Percentiles rank a stretch among this genome's conserved stretches.
Conservation (phyloP, 768 basidiomycete genomes). For the Suillus ampliporus region DNA sequence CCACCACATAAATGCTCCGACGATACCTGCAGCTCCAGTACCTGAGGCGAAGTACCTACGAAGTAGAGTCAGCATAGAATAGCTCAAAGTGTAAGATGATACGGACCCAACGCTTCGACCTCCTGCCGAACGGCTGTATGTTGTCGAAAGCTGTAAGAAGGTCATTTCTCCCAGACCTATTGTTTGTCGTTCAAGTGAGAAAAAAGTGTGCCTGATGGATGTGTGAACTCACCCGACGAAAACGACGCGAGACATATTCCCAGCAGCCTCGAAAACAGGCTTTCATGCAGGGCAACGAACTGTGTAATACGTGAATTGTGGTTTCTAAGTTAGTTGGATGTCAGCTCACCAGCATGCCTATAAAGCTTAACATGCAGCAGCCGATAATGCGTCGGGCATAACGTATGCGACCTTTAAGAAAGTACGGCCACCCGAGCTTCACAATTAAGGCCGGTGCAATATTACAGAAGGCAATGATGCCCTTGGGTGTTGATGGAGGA, state of each 20-base stretch:
- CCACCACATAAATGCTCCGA: constrained; percentile 96
- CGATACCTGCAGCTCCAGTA: constrained; percentile 92
- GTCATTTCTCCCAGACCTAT: constrained; percentile 92
- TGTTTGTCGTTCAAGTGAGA: constrained; percentile 13
- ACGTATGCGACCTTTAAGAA: constrained; percentile 84
- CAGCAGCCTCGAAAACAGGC: constrained; percentile 69
- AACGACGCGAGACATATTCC: constrained; percentile 87
- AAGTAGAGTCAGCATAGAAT: background rate
- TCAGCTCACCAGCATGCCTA: constrained; percentile 84
- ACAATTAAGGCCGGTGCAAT: constrained; percentile 87
- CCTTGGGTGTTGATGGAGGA: constrained; percentile 90
- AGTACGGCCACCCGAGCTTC: constrained; percentile 92
- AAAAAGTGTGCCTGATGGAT: background rate
- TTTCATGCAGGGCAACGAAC: constrained; percentile 79
- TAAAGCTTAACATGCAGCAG: constrained; percentile 75
- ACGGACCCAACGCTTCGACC: constrained; percentile 83
- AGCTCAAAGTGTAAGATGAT: background rate
- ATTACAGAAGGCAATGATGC: constrained; percentile 94
- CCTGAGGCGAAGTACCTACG: constrained; percentile 89
- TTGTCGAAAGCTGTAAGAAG: constrained; percentile 91
- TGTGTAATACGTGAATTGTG: constrained; percentile 33
- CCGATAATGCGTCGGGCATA: constrained; percentile 77
- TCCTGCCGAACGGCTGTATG: constrained; percentile 72
- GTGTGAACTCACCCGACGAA: constrained; percentile 65
- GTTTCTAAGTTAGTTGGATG: background rate